Conservation (phyloP, 139 green algal genomes). For the Closterium sp. region DNA sequence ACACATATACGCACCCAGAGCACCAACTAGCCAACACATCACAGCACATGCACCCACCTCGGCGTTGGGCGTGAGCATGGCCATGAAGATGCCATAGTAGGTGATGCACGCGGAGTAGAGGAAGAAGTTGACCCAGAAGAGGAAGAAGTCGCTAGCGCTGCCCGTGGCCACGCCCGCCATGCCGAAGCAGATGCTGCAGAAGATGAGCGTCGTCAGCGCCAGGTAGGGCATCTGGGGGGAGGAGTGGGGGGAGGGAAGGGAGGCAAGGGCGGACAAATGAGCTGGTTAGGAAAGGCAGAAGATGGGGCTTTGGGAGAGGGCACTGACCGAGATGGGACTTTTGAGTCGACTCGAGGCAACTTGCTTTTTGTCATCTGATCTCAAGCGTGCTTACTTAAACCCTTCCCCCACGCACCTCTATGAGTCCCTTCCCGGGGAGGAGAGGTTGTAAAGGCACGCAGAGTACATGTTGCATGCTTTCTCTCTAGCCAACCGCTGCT, state of each 20-base stretch:
- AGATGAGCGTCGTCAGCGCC: conserved; percentile 22
- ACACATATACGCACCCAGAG: background rate
- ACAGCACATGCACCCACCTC: background rate
- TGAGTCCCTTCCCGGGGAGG: too few species aligned
- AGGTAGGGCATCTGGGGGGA: conserved; percentile 22
- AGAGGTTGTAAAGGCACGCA: too few species aligned
- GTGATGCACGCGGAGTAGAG: conserved; percentile 20
- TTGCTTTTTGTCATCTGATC: too few species aligned
- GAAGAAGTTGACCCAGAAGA: conserved; percentile 39
- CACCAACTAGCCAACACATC: background rate
- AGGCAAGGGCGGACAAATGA: background rate
- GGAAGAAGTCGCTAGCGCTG: conserved; percentile 7
- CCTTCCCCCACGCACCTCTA: too few species aligned
- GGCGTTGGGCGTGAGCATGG: conserved; percentile 34
- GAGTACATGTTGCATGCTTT: too few species aligned
- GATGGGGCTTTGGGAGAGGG: too few species aligned
- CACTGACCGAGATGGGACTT: too few species aligned
- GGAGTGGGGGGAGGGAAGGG: background rate
- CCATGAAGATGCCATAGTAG: conserved; percentile 34
- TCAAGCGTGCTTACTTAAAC: too few species aligned
- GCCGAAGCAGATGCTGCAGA: conserved; percentile 23
- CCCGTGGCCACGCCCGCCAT: conserved; percentile 17
- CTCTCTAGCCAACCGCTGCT: too few species aligned
- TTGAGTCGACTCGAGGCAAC: too few species aligned
- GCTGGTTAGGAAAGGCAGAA: too few species aligned